A percentile compares a stretch with the other conserved stretches of the same genome.
Conservation (phyloP, 139 green algal genomes). For the Marvania coccoides region DNA sequence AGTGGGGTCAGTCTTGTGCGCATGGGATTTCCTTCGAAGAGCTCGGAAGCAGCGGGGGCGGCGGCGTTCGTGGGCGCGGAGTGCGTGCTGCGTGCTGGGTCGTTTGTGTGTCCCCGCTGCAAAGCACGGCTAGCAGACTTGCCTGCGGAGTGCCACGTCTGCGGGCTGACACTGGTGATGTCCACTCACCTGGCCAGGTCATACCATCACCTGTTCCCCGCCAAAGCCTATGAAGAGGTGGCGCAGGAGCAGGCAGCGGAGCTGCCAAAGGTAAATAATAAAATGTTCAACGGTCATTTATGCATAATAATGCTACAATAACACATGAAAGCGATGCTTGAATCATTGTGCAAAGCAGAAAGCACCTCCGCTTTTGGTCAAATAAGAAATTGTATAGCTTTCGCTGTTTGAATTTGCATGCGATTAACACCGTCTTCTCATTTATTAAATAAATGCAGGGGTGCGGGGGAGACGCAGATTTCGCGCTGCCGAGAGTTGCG, state of each 20-base stretch:
- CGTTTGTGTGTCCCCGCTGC: conserved; percentile 72
- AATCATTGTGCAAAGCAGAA: no score
- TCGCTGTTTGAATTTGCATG: no score
- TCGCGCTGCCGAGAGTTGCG: not conserved
- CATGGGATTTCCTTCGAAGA: conserved; percentile 80
- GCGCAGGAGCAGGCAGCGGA: no score
- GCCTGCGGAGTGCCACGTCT: conserved; percentile 83
- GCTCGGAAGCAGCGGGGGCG: conserved; percentile 34
- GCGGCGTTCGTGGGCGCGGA: conserved; percentile 58
- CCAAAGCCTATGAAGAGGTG: conserved; percentile 71
- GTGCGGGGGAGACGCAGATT: conserved; percentile 1
- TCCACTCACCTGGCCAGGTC: conserved; percentile 90
- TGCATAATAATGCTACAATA: no score
- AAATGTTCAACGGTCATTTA: no score
- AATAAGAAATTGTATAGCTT: no score
- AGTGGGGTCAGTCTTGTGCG: conserved; percentile 48
- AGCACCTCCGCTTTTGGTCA: no score
- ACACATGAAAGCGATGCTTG: no score
- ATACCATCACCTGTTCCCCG: conserved; percentile 98
- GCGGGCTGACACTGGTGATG: conserved; percentile 89
- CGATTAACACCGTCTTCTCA: no score
- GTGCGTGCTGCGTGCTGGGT: conserved; percentile 43
- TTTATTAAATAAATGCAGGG: conserved; percentile 2
- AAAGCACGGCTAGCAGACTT: conserved; percentile 62
- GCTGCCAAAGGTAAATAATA: no score